Percentiles rank a stretch among this genome's conserved stretches.
Conservation (phyloP, 208 protist species). For the Leptomonas pyrrhocoris region DNA sequence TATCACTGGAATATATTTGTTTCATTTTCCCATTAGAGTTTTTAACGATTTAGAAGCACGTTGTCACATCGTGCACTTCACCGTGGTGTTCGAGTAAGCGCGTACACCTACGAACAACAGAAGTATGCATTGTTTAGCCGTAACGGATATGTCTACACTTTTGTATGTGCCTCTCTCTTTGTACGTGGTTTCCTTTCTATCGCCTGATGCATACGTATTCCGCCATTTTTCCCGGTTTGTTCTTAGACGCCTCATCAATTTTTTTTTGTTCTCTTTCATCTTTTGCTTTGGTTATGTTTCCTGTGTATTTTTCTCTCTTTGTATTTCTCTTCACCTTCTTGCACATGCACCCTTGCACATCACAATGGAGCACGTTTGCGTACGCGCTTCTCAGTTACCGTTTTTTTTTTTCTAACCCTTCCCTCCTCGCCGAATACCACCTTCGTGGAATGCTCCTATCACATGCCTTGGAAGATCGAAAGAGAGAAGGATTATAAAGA, state of each 20-base stretch:
- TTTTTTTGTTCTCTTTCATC: slow-evolving; percentile 10
- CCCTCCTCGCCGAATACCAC: background rate
- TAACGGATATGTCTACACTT: no score
- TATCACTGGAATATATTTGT: slow-evolving; percentile 21
- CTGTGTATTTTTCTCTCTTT: slow-evolving; percentile 26
- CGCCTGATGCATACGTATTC: background rate
- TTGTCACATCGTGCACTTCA: background rate
- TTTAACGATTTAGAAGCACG: slow-evolving; percentile 16
- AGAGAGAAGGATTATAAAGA: background rate
- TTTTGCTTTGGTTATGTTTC: slow-evolving; percentile 10
- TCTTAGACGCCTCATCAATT: slow-evolving; percentile 2
- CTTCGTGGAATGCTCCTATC: background rate
- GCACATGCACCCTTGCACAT: slow-evolving; percentile 11
- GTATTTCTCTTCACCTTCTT: slow-evolving; percentile 13
- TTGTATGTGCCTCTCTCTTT: no score
- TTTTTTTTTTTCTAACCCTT: slow-evolving; percentile 7
- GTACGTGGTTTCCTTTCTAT: no score
- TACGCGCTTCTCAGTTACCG: background rate
- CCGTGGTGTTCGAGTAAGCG: background rate
- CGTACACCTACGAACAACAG: background rate
- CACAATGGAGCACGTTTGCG: background rate
- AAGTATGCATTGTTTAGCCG: no score
- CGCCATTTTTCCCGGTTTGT: slow-evolving; percentile 10
- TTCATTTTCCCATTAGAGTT: slow-evolving; percentile 8
- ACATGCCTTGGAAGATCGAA: background rate